Base-by-base conservation (phyloP, 2,329 filamentous ascomycete genomes). In the Fusarium anthophilum region DNA sequence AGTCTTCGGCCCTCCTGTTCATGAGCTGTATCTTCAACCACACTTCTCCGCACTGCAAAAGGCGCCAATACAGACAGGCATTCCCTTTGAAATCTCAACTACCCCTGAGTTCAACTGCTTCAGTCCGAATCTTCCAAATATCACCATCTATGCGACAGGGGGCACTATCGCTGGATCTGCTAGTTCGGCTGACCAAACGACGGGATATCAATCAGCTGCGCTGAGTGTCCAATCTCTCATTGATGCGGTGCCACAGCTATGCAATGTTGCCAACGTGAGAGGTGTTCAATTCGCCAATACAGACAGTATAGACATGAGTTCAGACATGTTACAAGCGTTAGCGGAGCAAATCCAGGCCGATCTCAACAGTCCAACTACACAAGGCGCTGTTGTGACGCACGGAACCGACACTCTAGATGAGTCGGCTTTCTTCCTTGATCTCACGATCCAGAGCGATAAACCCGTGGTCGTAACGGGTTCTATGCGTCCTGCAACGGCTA, bases 391-490 rank as follows among this genome's bases (percentile, higher is more conserved):
- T 11, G 82, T 92, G 60, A 91, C 90, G 2, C 90, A 92, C 75
- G 90, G 91, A 54, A 92, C 91, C 14, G 91, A 92, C 75, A 91
- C 89, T 0, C 83, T 92, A 3, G 90, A 91, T 75, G 90, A 92
- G 79, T 87, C 88, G 2, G 88, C 89, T 14, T 91, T 91, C 82
- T 91, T 91, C 82, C 81, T 92, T 14, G 87, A 91, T 70, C 80
- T 88, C 8, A 90, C 88, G 0, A 79, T 91, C 39, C 86, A 86
- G 73, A 88, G 86, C 48, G 83, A 84, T 37, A 91, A 91, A 79
- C 90, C 90, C 2, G 84, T 92, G 10, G 85, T 91, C 8, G 77
- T 90, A 30, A 90, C 90, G 4, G 90, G 90, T 10, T 86, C 90
- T 24, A 92, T 92, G 90, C 84, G 90, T 15, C 90, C 90, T 9